phyloP scores from a whole-genome alignment of 2,329 filamentous ascomycete genomes.

The Plectosphaerella cucumerina region DNA sequence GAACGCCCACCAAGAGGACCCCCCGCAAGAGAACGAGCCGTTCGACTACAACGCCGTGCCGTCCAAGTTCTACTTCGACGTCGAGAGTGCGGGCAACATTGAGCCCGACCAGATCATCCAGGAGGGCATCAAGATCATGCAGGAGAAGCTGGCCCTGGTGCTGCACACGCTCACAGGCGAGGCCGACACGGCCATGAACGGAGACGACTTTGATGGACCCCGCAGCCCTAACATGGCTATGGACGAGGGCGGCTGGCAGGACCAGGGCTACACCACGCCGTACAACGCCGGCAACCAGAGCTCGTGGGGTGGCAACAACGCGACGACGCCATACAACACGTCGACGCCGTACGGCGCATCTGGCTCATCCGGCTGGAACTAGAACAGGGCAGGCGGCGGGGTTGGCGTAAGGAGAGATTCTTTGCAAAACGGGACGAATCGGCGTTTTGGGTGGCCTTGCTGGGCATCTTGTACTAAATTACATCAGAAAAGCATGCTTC shows the following conservation, averaged over 20 bases:
- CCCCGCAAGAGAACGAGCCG: constrained; percentile 73
- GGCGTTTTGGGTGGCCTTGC: not conserved
- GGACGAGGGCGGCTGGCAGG: constrained; percentile 43
- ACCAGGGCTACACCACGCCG: constrained; percentile 66
- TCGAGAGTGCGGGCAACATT: constrained; percentile 83
- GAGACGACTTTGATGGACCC: constrained; percentile 58
- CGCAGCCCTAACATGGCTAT: constrained; percentile 62
- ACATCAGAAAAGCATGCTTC: not conserved
- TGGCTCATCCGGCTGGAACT: constrained; percentile 47
- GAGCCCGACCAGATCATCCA: constrained; percentile 88
- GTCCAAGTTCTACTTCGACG: constrained; percentile 84
- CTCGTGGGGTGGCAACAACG: constrained; percentile 59
- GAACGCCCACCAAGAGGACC: constrained; percentile 76
- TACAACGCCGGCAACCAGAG: constrained; percentile 58
- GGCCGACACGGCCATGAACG: constrained; percentile 51
- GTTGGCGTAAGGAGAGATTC: not conserved
- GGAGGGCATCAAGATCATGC: constrained; percentile 81
- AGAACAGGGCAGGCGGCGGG: constrained; percentile 8
- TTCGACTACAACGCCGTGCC: constrained; percentile 91
- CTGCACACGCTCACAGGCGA: constrained; percentile 59
- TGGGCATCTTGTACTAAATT: not conserved
- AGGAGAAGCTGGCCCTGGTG: constrained; percentile 82
- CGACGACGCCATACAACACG: constrained; percentile 39
- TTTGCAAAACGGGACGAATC: not conserved
- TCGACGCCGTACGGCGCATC: constrained; percentile 44